Base-by-base conservation (phyloP, 768 basidiomycete species). In the Tylopilus sp. region DNA sequence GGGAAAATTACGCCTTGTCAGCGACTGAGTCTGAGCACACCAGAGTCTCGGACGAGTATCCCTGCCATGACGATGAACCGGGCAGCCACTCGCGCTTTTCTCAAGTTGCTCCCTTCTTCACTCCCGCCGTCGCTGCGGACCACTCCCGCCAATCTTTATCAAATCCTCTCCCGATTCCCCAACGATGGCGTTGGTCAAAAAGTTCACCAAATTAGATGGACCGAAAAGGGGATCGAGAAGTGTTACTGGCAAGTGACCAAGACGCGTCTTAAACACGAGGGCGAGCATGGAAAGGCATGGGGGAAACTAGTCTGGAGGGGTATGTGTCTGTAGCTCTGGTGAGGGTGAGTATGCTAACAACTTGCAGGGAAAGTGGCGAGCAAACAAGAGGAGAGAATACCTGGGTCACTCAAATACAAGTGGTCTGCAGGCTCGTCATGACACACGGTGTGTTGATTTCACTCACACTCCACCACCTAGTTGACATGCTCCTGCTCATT, bases 231-330 rank as follows among this genome's bases (percentile, higher is more conserved):
- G 18, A 86, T 91, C 54, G 57, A 66, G 43, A 75, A 79, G 38
- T 86, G 80, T 51, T 90, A 82, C 64, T 93, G 91, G 91, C 66
- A 79, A 31, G 77, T 93, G 38, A 91, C 89, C 4, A 75, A 79
- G 61, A 77, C 86, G 28, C 72, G 74, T 55, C 81, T 91, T 64
- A 93, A 91, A 68, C 73, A 74, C 39, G 83, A 83, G 57, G 89
- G 89, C 23, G 74, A 68, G 23, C 86, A 91, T 58, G 91, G 91
- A 2, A 91, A 85, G 66, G 90, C 81, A 17, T 93, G 91, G 91
- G 91, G 91, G 7, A 73, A 75, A 52, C 71, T 92, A 5, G 76
- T 82, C 49, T 93, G 90, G 88, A 82, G 77, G 73, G 88, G 91
- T 91, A 47, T 52, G 82, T 70, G 36, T 20, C 6, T 25, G n/a